Conservation (phyloP, 192 early-diverging fungal species). For the Pilobolus umbonatus region DNA sequence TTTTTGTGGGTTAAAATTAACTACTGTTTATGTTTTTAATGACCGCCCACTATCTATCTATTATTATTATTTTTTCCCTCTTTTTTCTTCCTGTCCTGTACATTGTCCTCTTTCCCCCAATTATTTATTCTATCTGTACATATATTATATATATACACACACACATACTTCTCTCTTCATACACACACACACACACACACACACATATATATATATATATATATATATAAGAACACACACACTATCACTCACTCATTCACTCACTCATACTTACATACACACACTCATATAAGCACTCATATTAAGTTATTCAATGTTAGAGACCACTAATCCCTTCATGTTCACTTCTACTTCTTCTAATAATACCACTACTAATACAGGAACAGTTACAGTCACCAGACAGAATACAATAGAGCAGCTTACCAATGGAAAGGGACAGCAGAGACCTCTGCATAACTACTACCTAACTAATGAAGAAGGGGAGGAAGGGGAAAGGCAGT, state of each 20-base stretch:
- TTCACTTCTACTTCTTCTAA: conserved; percentile 11
- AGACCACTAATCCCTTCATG: conserved; percentile 22
- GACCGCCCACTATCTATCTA: not conserved
- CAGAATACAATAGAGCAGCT: not conserved
- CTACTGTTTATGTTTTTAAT: no score
- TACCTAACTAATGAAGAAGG: no score
- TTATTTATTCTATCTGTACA: not conserved
- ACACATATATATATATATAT: no score
- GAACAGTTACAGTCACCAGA: not conserved
- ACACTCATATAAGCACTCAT: no score
- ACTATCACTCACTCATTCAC: no score
- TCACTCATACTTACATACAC: no score
- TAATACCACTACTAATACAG: not conserved
- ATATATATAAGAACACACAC: no score
- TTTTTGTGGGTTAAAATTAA: no score
- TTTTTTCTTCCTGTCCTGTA: conserved; percentile 2
- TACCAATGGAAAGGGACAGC: not conserved
- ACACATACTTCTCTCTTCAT: no score
- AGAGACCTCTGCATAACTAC: not conserved
- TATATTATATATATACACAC: no score
- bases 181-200: no score
- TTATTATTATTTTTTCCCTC: not conserved
- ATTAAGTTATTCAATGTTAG: conserved; percentile 18
- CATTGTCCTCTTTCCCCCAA: not conserved
- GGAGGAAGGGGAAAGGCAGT: no score